phyloP scores from a whole-genome alignment of 2,329 filamentous ascomycete species.

The Colletotrichum siamense region DNA sequence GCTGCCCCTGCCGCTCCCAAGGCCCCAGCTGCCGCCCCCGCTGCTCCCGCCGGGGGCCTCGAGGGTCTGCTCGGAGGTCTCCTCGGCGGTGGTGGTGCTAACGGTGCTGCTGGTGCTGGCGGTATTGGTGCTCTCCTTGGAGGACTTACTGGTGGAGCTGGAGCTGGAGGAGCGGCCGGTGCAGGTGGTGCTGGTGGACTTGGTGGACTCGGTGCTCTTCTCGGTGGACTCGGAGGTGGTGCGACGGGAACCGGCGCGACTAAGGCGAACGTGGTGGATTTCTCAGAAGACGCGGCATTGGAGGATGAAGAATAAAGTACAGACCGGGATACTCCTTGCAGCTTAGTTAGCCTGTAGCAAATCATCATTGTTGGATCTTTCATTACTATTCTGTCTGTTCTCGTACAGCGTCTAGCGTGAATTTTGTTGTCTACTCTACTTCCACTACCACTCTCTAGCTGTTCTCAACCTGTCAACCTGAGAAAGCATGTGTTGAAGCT shows the following conservation, averaged over 20 bases:
- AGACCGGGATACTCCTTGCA: slow-evolving; percentile 7
- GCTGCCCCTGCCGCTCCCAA: not conserved
- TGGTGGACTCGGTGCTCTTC: not conserved
- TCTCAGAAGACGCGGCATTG: slow-evolving; percentile 1
- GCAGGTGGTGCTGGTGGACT: not conserved
- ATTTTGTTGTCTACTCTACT: not conserved
- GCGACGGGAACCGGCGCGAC: not conserved
- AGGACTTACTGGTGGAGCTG: not conserved
- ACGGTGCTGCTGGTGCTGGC: not conserved
- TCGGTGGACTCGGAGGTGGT: not conserved
- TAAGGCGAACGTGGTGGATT: not conserved
- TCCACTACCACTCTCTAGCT: no score
- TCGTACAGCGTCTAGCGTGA: not conserved
- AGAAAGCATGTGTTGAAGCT: not conserved
- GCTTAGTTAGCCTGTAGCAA: slow-evolving; percentile 15
- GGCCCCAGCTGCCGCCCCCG: not conserved
- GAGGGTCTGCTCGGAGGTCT: slow-evolving; percentile 3
- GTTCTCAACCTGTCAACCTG: no score
- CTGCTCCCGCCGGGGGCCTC: not conserved
- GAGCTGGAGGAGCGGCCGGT: not conserved
- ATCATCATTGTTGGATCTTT: slow-evolving; percentile 10
- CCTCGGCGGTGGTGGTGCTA: not conserved
- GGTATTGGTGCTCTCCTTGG: not conserved
- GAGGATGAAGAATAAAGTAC: slow-evolving; percentile 3
- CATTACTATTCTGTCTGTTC: not conserved